Base-by-base conservation (phyloP, 2,329 filamentous ascomycete genomes). In the Aspergillus texensis region DNA sequence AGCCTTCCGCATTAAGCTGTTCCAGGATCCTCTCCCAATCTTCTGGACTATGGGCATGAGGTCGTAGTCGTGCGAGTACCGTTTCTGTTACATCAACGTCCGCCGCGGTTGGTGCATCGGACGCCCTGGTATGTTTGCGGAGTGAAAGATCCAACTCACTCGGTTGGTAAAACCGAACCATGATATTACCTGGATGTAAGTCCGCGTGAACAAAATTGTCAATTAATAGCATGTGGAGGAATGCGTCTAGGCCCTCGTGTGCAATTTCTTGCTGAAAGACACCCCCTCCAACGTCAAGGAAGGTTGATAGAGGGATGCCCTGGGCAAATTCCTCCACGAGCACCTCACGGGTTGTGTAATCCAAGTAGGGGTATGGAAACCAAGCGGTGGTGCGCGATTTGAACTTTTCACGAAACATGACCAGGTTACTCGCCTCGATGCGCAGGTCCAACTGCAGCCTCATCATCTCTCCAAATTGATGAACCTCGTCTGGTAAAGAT, bases 161-260 rank as follows among this genome's bases (percentile, higher is more conserved):
- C 0, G 94, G 89, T 72, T 94, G 89, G 79, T 98, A 97, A 81
- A 99, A 99, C 67, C 96, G 93, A 54, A 99, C 94, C 94, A 99
- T 98, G 79, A 99, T 98, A 77, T 99, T 99, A 30, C 95, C 95
- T 0, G 95, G 95, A 75, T 99, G 95, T 34, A 99, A 82, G 75
- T 99, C 95, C 6, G 95, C 94, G 74, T 99, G 95, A 30, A 97
- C 90, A 77, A 99, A 99, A 77, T 99, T 99, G 78, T 99, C 95
- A 45, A 99, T 90, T 14, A 99, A 85, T 19, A 99, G 82, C 95
- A 99, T 99, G 72, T 94, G 92, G 57, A 99, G 81, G 78, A 99
- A 99, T 3, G 94, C 94, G 75, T 99, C 94, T 0, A 99, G 86
- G 0, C 95, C 95, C 80, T 98, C 94, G 62, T 96, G 90, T 4